These are phyloP conservation scores for Seiridium unicorne DNA, from an alignment of 2,329 filamentous ascomycete genomes.

Conservation along the genomic window DNA sequence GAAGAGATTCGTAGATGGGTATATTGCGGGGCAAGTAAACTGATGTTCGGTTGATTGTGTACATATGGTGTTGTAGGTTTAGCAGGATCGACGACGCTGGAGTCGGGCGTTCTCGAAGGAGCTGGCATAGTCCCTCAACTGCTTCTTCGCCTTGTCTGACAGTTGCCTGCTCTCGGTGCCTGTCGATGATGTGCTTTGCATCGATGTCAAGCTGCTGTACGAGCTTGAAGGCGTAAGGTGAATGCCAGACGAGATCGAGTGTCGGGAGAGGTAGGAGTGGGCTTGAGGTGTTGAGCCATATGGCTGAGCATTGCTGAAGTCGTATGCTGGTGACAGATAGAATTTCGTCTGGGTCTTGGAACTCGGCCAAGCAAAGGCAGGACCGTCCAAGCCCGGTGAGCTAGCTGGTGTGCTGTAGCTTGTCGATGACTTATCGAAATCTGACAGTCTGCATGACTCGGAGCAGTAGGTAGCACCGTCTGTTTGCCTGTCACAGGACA, in stretches of 20 bases:
- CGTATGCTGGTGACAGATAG: slow-evolving; percentile 72
- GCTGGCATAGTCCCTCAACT: slow-evolving; percentile 81
- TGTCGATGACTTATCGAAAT: slow-evolving; percentile 69
- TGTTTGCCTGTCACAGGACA: slow-evolving; percentile 89
- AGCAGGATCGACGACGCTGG: slow-evolving; percentile 57
- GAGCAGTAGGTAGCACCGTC: slow-evolving; percentile 85
- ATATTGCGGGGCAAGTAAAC: slow-evolving; percentile 11
- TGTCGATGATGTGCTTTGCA: slow-evolving; percentile 58
- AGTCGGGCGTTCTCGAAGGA: slow-evolving; percentile 80
- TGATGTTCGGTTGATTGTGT: not conserved
- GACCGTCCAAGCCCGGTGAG: slow-evolving; percentile 51
- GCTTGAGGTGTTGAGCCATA: slow-evolving; percentile 49
- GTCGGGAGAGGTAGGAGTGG: slow-evolving; percentile 36
- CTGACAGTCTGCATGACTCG: slow-evolving; percentile 83
- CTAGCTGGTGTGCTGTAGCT: slow-evolving; percentile 56
- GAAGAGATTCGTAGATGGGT: slow-evolving; percentile 17
- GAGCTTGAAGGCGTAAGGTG: slow-evolving; percentile 71
- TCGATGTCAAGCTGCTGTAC: slow-evolving; percentile 79
- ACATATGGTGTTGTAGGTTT: slow-evolving; percentile 18
- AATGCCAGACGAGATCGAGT: slow-evolving; percentile 34
- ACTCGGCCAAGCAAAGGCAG: slow-evolving; percentile 51
- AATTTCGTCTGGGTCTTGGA: slow-evolving; percentile 47
- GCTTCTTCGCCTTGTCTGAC: slow-evolving; percentile 74
- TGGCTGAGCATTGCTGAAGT: slow-evolving; percentile 66
- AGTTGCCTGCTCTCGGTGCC: slow-evolving; percentile 54